Base-by-base conservation (phyloP, 805 yeast genomes). In the Saccharomyces kudriavzevii region DNA sequence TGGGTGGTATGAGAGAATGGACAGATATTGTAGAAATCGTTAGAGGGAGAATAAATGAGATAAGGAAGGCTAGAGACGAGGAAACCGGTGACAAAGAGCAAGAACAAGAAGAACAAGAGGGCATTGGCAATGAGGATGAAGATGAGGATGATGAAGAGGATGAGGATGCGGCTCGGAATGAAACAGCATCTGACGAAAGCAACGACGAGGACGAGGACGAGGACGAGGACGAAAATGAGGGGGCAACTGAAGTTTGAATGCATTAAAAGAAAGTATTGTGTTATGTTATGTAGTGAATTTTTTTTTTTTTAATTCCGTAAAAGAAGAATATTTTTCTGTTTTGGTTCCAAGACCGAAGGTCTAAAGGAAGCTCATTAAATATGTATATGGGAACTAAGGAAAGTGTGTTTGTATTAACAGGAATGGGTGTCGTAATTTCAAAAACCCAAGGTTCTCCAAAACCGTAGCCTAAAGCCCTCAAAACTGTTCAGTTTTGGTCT, bases 1-100 rank as follows among this genome's bases (percentile, higher is more conserved):
- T 87, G 94, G 95, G 95, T 47, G 95, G 95, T 30, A 87, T 87
- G 95, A 79, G 89, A 76, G 94, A 87, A 64, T 87, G 89, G 86
- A 82, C 83, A 64, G 94, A 86, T 62, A 81, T 87, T 55, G 92
- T 85, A 8, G 89, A 85, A 62, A 78, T 81, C 24, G 54, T 79
- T 56, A 69, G 74, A 40, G 67, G 68, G 56, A 71, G 71, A 60
- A 63, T 75, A 53, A 58, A 59, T 8, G 70, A 65, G 40, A 60
- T 67, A 3, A 58, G 58, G 24, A 57, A 57, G 17, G 56, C 53
- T 2, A 55, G 72, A 5, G 71, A 70, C 11, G 69, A 54, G 47
- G 57, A 57, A 52, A 51, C 40, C n/a, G 40, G 35, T 28, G 55
- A 54, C n/a, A 54, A 51, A 13, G 35, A 43, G 24, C 30, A 43